Evolutionary conservation across 2,329 filamentous ascomycete genomes (phyloP).

Genomic region (Neofusicoccum parvum): DNA sequence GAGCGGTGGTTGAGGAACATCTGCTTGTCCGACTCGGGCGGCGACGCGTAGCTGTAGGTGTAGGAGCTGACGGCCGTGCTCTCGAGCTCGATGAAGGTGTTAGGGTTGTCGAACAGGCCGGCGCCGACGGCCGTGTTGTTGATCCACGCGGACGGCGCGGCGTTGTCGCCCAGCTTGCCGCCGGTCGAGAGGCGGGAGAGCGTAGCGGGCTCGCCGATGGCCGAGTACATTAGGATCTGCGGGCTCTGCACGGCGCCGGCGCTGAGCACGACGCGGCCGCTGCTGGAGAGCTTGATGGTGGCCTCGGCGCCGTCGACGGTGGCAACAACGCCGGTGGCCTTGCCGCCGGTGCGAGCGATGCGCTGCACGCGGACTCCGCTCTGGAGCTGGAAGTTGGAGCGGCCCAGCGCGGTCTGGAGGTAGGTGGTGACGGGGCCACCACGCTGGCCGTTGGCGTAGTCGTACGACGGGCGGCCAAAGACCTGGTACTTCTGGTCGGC

Average conservation of each 20-base stretch:
- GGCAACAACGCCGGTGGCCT: constrained; percentile 48
- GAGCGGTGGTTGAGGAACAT: constrained; percentile 53
- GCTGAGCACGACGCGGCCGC: constrained; percentile 41
- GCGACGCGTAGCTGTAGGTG: constrained; percentile 50
- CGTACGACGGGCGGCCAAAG: constrained; percentile 53
- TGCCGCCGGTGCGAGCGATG: constrained; percentile 44
- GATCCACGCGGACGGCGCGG: constrained; percentile 48
- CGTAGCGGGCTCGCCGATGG: constrained; percentile 33
- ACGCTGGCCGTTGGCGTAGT: constrained; percentile 53
- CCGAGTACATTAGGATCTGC: constrained; percentile 43
- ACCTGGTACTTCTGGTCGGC: constrained; percentile 51
- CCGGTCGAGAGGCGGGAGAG: constrained; percentile 34
- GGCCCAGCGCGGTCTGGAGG: constrained; percentile 50
- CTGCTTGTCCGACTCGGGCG: constrained; percentile 45
- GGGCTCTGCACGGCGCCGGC: constrained; percentile 36
- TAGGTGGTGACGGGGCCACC: constrained; percentile 55
- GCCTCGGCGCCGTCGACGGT: constrained; percentile 35
- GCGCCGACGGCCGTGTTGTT: constrained; percentile 53
- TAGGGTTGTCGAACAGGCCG: constrained; percentile 59
- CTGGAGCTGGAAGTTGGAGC: constrained; percentile 34
- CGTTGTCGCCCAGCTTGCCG: constrained; percentile 36
- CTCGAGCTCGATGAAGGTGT: constrained; percentile 56
- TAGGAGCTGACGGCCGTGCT: constrained; percentile 50
- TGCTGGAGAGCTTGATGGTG: constrained; percentile 33
- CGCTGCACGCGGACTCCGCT: constrained; percentile 48